These are phyloP conservation scores for Esteya vermicola DNA, from an alignment of 2,329 filamentous ascomycete species.

Conservation along the genomic window DNA sequence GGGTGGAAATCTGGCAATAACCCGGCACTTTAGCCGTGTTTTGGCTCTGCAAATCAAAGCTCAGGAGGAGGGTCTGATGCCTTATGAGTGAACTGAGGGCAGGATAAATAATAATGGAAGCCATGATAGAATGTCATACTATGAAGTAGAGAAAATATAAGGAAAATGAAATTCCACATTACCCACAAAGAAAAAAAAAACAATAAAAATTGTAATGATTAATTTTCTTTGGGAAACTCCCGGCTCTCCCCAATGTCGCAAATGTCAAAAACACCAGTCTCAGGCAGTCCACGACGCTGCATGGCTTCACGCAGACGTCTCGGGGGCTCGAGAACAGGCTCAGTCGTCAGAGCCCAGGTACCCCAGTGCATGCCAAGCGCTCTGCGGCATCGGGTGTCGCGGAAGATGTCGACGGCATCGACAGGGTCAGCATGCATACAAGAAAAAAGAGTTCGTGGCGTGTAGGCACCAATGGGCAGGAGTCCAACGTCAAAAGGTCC, in stretches of 20 bases:
- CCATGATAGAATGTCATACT: too few species aligned
- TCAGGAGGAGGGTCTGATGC: conserved; percentile 6
- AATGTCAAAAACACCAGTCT: conserved; percentile 64
- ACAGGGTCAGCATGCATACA: conserved; percentile 74
- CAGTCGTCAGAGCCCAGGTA: conserved; percentile 71
- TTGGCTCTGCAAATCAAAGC: conserved; percentile 39
- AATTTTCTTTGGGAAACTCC: too few species aligned
- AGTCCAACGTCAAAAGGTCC: conserved; percentile 83
- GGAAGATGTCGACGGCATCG: conserved; percentile 79
- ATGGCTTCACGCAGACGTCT: conserved; percentile 57
- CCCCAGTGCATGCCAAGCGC: conserved; percentile 91
- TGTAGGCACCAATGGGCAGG: conserved; percentile 85
- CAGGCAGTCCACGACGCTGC: conserved; percentile 47
- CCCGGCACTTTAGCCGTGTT: conserved; percentile 41
- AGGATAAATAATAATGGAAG: too few species aligned
- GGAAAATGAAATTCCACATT: too few species aligned
- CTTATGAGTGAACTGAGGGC: conserved; percentile 1
- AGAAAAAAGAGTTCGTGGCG: conserved; percentile 56
- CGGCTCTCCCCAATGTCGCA: conserved; percentile 75
- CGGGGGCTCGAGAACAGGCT: conserved; percentile 77
- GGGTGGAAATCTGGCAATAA: conserved; percentile 48
- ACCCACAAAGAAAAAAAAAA: too few species aligned
- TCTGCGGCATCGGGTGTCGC: conserved; percentile 62
- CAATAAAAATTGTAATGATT: too few species aligned
- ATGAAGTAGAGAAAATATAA: too few species aligned